phyloP scores from a whole-genome alignment of 768 basidiomycete species.

The Jaapia argillacea region DNA sequence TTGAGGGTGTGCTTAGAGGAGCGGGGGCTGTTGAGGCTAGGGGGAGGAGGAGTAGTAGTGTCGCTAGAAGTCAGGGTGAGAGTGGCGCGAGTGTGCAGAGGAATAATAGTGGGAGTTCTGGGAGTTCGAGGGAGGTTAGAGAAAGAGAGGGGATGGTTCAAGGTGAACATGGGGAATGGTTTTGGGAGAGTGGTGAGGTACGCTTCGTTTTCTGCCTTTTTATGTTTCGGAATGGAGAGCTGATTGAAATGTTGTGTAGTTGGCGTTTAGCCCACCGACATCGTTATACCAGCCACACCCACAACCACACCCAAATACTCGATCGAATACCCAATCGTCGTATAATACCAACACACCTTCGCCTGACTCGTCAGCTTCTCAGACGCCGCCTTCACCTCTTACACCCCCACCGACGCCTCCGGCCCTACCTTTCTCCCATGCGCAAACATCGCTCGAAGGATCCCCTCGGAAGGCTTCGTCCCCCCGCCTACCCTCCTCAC shows the following conservation, averaged over 20 bases:
- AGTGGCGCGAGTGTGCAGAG: constrained; percentile 11
- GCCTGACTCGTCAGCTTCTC: constrained; percentile 5
- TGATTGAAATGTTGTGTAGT: too few relatives aligned
- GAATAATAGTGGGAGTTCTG: constrained; percentile 2
- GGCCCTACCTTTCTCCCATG: background rate
- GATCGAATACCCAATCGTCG: background rate
- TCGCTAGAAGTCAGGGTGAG: constrained; percentile 7
- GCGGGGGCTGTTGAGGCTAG: too few relatives aligned
- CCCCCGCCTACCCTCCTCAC: constrained; percentile 19
- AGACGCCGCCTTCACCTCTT: constrained; percentile 6
- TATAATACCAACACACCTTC: background rate
- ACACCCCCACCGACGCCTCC: constrained; percentile 12
- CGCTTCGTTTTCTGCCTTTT: too few relatives aligned
- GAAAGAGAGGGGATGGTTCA: too few relatives aligned
- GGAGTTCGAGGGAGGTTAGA: too few relatives aligned
- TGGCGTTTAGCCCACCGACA: too few relatives aligned
- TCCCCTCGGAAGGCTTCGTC: too few relatives aligned
- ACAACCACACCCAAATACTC: background rate
- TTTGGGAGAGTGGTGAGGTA: too few relatives aligned
- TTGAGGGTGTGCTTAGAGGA: constrained; percentile 40
- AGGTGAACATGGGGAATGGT: too few relatives aligned
- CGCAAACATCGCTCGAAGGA: too few relatives aligned
- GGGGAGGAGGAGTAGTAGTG: constrained; percentile 11
- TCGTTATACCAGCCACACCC: background rate
- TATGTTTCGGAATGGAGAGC: too few relatives aligned